Base-by-base conservation (phyloP, 805 yeast species). In the Metschnikowia matae region DNA sequence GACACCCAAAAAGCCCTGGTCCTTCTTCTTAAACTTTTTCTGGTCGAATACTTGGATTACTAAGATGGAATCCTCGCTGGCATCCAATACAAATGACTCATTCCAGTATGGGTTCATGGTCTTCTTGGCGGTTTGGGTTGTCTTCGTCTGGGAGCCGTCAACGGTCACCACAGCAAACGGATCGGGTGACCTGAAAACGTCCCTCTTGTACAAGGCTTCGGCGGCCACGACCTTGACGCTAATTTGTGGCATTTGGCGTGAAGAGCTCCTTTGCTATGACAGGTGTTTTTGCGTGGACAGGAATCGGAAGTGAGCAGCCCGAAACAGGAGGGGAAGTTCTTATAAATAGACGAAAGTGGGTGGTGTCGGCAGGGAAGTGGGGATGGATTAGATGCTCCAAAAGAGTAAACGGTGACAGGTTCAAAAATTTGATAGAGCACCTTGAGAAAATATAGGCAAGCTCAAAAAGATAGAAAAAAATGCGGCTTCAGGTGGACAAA, bases 51-150 rank as follows among this genome's bases (percentile, higher is more conserved):
- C 94, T 68, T 94, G 98, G 54, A 94, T 82, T 13, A 92, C 96
- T 46, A 94, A 74, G 40, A 91, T 87, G 7, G 96, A 86, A 62
- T 86, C 86, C 62, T 87, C 96, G 38, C 84, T 87, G 52, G 83
- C 77, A 48, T 78, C 79, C 69, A 94, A 90, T 49, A 81, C 80
- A 63, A 92, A 94, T 2, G 87, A 74, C 69, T 94, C 97, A 70
- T 94, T 91, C 99, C 99, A 94, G 70, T 91, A 94, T 10, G 99
- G 99, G 63, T 94, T 89, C 59, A 92, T 74, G 2, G 98, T 94
- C 70, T 89, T 90, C 63, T 89, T 89, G 31, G 95, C 94, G 34
- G 96, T 94, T 46, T 89, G 83, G 1, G 99, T 94, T 17, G 97
- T 87, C 64, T 89, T 89, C 1, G 98, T 94, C 66, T 94, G 99